These are phyloP conservation scores for Cairneyella variabilis DNA, from an alignment of 495 filamentous ascomycete species.

Conservation along the genomic window DNA sequence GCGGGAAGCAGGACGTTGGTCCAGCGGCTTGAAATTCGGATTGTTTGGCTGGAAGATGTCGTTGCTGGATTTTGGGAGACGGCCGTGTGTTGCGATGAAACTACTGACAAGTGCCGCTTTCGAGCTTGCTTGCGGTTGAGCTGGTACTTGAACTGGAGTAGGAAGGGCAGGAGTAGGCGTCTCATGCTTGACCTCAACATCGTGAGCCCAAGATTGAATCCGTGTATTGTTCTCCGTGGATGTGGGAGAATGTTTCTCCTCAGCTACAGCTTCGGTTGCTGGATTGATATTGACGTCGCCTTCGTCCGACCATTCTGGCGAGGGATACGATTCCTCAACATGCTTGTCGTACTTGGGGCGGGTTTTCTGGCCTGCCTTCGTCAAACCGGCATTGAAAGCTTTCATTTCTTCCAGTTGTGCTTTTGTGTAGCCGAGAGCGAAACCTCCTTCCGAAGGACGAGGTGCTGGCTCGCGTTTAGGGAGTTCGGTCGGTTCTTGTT, in stretches of 20 bases:
- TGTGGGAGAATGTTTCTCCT: conserved; percentile 7
- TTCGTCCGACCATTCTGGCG: not conserved
- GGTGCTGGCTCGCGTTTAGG: conserved; percentile 1
- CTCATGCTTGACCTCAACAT: conserved; percentile 8
- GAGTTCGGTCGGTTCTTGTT: not conserved
- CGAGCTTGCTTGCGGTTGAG: not conserved
- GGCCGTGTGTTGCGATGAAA: conserved; percentile 15
- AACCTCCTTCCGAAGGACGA: conserved; percentile 2
- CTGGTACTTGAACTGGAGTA: not conserved
- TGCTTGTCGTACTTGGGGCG: conserved; percentile 8
- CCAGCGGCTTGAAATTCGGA: conserved; percentile 3
- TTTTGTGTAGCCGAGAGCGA: conserved; percentile 20
- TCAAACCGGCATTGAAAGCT: conserved; percentile 19
- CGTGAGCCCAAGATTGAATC: conserved; percentile 18
- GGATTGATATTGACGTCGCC: no score
- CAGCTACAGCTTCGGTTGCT: not conserved
- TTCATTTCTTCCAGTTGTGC: conserved; percentile 24
- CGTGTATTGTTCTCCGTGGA: conserved; percentile 6
- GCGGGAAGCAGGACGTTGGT: conserved; percentile 9
- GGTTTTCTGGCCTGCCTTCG: conserved; percentile 21
- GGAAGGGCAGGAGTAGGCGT: not conserved
- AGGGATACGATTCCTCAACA: conserved; percentile 4
- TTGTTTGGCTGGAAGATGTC: conserved; percentile 24
- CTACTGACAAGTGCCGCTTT: not conserved
- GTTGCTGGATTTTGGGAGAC: conserved; percentile 3